Percentiles rank a stretch among this genome's conserved stretches.
Evolutionary conservation across 2,329 filamentous ascomycete species (phyloP).

Genomic region (Pseudogymnoascus sp.): DNA sequence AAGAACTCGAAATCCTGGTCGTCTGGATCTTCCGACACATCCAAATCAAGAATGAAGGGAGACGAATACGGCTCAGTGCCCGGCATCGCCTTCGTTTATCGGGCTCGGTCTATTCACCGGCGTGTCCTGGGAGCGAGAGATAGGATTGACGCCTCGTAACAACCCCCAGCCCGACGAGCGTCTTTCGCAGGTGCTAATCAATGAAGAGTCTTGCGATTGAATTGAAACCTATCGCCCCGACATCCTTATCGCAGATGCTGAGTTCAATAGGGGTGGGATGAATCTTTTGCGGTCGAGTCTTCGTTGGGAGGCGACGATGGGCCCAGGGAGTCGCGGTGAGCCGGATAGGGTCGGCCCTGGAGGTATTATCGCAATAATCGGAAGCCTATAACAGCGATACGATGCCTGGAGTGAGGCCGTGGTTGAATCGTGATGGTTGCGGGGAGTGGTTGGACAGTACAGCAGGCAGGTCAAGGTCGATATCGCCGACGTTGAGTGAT

Average conservation of each 20-base stretch:
- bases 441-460: neutral
- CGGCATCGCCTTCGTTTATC: slow-evolving; percentile 9
- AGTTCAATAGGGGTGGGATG: slow-evolving; percentile 2
- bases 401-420: neutral
- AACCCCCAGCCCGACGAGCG: neutral
- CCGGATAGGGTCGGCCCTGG: neutral
- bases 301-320: neutral
- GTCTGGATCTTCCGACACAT: slow-evolving; percentile 27
- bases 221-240: neutral
- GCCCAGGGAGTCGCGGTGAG: neutral
- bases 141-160: neutral
- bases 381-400: neutral
- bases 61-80: slow-evolving; percentile 18
- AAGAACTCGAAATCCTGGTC: slow-evolving; percentile 32
- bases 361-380: neutral
- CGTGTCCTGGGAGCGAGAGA: neutral
- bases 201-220: neutral
- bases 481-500: neutral
- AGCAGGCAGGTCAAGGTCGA: neutral
- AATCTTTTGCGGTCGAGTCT: slow-evolving; percentile 1
- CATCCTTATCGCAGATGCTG: neutral
- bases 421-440: neutral
- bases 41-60: slow-evolving; percentile 28
- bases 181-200: neutral
- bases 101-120: slow-evolving; percentile 7